Evolutionary conservation across 495 filamentous ascomycete genomes (phyloP), one percentile per base, ranked within the genome.

Genomic region (Aspergillus panamensis): DNA sequence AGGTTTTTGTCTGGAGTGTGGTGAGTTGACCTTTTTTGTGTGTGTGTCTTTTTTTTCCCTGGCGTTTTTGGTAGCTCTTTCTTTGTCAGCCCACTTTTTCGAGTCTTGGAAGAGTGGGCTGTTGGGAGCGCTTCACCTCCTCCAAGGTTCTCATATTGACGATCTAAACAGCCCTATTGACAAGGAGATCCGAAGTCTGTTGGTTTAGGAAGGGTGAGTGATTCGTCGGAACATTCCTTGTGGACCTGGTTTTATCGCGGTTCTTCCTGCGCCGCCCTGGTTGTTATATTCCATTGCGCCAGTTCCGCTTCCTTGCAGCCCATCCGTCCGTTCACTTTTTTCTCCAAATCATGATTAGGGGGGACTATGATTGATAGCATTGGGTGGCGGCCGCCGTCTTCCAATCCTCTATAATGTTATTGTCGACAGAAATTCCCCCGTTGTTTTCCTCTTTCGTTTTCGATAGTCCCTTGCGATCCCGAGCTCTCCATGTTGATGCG

Each of bases 101-200:
- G 42, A 62, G 55, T 49, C 37, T 51, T 29, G 35, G n/a, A n/a
- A 47, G 48, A 69, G 71, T 72, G 67, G 65, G 63, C 67, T 68
- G 69, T 71, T 62, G 62, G 65, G 67, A 65, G 63, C 66, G 64
- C 51, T 69, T 25, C 25, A 25, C 48, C 53, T 70, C 61, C 63
- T 69, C 63, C 62, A 65, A 69, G 69, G 65, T 72, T 75, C 66
- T 66, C 64, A 67, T 51, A 58, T 66, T 73, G 55, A 75, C 65
- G 57, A 60, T 62, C 57, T 33, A 49, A 53, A 57, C 55, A 66
- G 61, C 51, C 33, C 45, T 57, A 58, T 67, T 58, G 61, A 63
- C 49, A 52, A 60, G 57, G 63, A 60, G 53, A 54, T 57, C 48
- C 58, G 51, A 61, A 64, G 54, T 52, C 42, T 61, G 59, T 63